Evolutionary conservation across 2,329 filamentous ascomycete species (phyloP).

Genomic region (Fusarium oligoseptatum): DNA sequence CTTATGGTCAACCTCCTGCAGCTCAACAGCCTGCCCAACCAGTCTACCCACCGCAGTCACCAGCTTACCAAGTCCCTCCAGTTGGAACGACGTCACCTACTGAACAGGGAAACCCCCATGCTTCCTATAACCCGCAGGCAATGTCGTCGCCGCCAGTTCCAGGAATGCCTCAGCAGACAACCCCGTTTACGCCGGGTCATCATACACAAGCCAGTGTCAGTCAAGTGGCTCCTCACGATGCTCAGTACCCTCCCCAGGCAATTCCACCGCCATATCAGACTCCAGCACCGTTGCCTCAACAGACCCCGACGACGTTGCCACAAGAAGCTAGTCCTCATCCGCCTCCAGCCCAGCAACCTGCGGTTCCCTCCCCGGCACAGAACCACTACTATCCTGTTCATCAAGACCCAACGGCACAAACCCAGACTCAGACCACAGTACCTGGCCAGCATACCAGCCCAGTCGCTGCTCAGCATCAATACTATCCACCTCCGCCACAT

Average conservation of each 20-base stretch:
- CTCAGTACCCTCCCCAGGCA: not conserved
- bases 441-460: not conserved
- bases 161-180: not conserved
- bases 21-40: not conserved
- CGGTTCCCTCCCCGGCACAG: not conserved
- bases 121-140: not conserved
- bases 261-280: not conserved
- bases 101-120: not conserved
- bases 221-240: not conserved
- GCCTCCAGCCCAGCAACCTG: not conserved
- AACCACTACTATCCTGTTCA: not conserved
- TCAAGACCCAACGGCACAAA: accelerated
- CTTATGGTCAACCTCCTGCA: not conserved
- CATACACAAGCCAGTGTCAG: not conserved
- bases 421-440: not conserved
- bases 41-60: not conserved
- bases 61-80: not conserved
- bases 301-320: not conserved
- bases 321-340: not conserved
- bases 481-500: not conserved
- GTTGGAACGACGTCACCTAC: not conserved
- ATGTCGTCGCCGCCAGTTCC: not conserved
- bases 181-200: not conserved
- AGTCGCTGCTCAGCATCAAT: not conserved
- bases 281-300: not conserved